Evolutionary conservation across 2,329 filamentous ascomycete species (phyloP).

Genomic region (Paecilomyces dactylethromorphus): DNA sequence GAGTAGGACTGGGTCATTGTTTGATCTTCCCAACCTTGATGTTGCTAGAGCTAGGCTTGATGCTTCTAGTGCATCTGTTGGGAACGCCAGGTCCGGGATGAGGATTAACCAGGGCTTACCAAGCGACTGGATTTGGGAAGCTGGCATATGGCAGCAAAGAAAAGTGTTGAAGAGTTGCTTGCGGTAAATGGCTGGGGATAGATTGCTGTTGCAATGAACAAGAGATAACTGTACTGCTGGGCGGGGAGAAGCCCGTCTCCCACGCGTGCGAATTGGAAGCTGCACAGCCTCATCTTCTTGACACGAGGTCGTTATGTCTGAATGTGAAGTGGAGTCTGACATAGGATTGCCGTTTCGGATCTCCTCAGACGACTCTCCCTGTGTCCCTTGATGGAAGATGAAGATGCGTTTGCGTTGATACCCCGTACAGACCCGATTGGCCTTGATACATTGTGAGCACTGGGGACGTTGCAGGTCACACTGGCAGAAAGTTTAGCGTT

Average conservation of each 20-base stretch:
- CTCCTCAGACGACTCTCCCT: background rate
- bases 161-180: constrained; percentile 23
- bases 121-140: constrained; percentile 1
- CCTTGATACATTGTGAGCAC: background rate
- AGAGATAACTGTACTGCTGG: background rate
- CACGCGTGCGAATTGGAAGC: background rate
- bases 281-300: background rate
- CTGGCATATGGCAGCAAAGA: constrained; percentile 14
- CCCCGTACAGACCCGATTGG: background rate
- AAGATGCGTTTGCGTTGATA: background rate
- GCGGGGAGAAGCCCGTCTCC: background rate
- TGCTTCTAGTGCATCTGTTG: constrained; percentile 20
- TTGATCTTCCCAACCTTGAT: constrained; percentile 18
- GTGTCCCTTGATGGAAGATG: background rate
- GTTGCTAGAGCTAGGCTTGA: constrained; percentile 22
- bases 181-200: constrained; percentile 9
- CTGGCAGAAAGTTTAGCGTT: background rate
- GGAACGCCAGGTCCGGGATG: constrained; percentile 15
- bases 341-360: no score
- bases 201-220: background rate
- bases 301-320: background rate
- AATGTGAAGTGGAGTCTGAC: no score
- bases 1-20: constrained; percentile 10
- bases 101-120: constrained; percentile 20
- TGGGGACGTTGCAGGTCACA: background rate